Evolutionary conservation across 2,329 filamentous ascomycete species (phyloP), one percentile per base, ranked within the genome.

Genomic region (Aurifilum marmelostoma): DNA sequence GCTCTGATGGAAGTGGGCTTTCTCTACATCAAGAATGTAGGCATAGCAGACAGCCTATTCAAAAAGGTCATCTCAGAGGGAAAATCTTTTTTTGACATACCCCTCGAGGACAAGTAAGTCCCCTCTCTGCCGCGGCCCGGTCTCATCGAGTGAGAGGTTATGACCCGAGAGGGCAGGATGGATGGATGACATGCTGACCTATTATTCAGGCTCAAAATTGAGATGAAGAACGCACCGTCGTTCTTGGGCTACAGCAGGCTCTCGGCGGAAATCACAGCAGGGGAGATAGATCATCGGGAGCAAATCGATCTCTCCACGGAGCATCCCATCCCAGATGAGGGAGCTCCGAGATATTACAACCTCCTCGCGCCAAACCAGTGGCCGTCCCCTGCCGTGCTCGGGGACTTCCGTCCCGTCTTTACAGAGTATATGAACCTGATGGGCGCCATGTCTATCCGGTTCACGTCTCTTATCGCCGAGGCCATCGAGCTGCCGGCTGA

Each of bases 1-100:
- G 92, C 92, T 0, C 81, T 97, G 41, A 87, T 97, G 75, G 91
- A 95, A 77, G 92, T 97, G n/a, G 93, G 93, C 1, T 97, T 97
- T 75, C 79, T 97, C 29, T 97, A 97, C 76, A 86, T 97, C 71
- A 91, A 90, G 76, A 94, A 97, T 75, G 90, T 92, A 2, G 91
- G 91, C 29, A 89, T 95, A 64, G 83, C 90, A 6, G 85, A 90
- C 21, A 82, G 86, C 52, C 80, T 95, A 65, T 88, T 92, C 73
- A 76, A 86, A 32, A 79, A 85, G 71, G 92, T 95, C 34, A 88
- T 93, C 66, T 75, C 80, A 2, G 85, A 93, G 75, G 92, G 91
- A 59, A 88, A 87, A 66, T 83, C 81, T 0, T 96, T 97, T 79
- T 97, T 97, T 75, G 88, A 92, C 70, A 84, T 97, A 67, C 90